phyloP scores from a whole-genome alignment of 352 stramenopile genomes.

The Globisporangium parvum region DNA sequence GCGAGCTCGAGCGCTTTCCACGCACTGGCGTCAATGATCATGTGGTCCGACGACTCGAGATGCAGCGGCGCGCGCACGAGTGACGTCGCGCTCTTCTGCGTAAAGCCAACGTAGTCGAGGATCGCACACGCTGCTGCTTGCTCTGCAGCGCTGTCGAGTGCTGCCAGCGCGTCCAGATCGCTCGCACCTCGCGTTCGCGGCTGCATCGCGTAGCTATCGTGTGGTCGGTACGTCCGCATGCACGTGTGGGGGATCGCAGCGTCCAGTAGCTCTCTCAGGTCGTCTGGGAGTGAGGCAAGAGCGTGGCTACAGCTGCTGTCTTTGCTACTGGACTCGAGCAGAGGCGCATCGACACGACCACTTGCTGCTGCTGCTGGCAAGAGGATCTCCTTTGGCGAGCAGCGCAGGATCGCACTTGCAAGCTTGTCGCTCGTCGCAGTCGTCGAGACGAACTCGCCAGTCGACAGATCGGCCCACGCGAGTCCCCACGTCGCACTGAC shows the following conservation, averaged over 20 bases:
- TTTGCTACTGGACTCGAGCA: too few relatives aligned
- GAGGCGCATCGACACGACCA: neutral
- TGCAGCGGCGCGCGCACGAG: constrained; percentile 40
- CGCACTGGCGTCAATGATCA: constrained; percentile 75
- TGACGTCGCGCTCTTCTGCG: constrained; percentile 28
- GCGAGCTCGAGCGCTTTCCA: constrained; percentile 68
- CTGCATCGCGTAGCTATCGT: constrained; percentile 13
- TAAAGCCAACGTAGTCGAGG: constrained; percentile 65
- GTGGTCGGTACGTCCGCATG: constrained; percentile 57
- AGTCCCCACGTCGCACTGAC: constrained; percentile 32
- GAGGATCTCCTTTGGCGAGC: constrained; percentile 63
- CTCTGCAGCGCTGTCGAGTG: constrained; percentile 17
- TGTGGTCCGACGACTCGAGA: constrained; percentile 61
- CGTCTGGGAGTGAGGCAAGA: constrained; percentile 10
- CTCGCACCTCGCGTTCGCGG: neutral
- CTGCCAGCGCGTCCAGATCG: neutral
- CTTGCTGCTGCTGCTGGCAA: constrained; percentile 24
- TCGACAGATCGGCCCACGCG: constrained; percentile 73
- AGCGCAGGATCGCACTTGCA: constrained; percentile 48
- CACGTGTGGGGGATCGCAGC: constrained; percentile 36
- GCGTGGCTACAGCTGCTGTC: neutral
- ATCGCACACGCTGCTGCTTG: constrained; percentile 44
- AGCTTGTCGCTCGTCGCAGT: constrained; percentile 52
- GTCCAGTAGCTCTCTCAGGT: constrained; percentile 26
- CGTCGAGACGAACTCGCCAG: constrained; percentile 69